phyloP scores from a whole-genome alignment of 257 asterid genomes.

The Plectranthus barbatus region DNA sequence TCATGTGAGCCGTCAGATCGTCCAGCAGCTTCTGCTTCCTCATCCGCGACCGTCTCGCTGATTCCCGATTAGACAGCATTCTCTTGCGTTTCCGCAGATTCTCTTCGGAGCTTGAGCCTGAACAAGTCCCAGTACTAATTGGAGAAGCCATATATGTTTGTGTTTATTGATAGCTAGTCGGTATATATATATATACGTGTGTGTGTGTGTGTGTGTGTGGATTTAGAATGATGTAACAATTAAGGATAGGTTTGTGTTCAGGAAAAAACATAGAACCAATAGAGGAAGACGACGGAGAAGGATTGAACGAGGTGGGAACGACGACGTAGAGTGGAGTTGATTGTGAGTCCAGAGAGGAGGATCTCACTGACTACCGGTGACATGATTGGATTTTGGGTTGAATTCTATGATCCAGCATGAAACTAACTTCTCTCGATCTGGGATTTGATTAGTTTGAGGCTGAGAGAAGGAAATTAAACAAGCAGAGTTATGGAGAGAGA shows the following conservation, averaged over 20 bases:
- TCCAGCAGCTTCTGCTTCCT: constrained; percentile 44
- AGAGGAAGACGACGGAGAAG: constrained; percentile 44
- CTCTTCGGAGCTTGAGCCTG: constrained; percentile 19
- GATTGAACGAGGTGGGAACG: constrained; percentile 46
- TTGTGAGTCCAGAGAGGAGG: constrained; percentile 31
- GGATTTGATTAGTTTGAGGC: background rate
- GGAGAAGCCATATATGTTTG: constrained; percentile 23
- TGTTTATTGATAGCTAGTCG: background rate
- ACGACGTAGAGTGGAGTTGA: constrained; percentile 33
- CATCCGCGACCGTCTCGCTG: constrained; percentile 33
- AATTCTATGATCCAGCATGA: constrained; percentile 9
- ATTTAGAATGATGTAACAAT: background rate
- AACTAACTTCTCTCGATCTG: background rate
- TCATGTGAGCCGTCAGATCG: constrained; percentile 25
- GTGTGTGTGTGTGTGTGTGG: background rate
- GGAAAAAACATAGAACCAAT: constrained; percentile 46
- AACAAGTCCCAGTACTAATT: constrained; percentile 12
- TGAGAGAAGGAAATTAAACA: too few relatives aligned
- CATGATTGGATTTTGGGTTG: constrained; percentile 12
- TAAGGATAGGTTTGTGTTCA: constrained; percentile 8
- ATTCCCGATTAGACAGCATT: constrained; percentile 44
- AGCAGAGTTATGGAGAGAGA: background rate
- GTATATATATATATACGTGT: background rate
- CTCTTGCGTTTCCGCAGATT: constrained; percentile 37
- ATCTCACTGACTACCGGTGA: constrained; percentile 36